Evolutionary conservation across 2,329 filamentous ascomycete genomes (phyloP).

Genomic region (Myotisia sp.): DNA sequence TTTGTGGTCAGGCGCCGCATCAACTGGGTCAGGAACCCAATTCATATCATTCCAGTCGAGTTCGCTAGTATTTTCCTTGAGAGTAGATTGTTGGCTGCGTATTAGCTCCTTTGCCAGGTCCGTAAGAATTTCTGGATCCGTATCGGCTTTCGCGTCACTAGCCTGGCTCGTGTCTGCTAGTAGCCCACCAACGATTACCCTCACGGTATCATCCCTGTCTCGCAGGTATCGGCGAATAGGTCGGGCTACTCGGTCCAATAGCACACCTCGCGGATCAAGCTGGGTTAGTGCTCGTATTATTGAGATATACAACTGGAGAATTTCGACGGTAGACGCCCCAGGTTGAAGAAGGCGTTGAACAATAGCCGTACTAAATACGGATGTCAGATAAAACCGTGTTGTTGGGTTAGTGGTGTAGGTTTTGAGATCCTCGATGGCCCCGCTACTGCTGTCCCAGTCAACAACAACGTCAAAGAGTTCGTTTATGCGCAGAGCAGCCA

Average conservation of each 20-base stretch:
- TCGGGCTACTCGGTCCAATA: conserved; percentile 52
- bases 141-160: conserved; percentile 13
- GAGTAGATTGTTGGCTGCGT: conserved; percentile 29
- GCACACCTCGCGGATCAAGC: conserved; percentile 50
- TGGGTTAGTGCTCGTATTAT: conserved; percentile 51
- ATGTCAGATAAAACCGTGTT: conserved; percentile 42
- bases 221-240: conserved; percentile 50
- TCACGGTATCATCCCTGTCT: conserved; percentile 51
- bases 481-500: conserved; percentile 42
- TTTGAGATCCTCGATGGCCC: conserved; percentile 47
- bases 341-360: conserved; percentile 45
- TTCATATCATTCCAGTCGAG: conserved; percentile 84
- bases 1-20: conserved; percentile 84
- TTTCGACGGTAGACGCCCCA: conserved; percentile 51
- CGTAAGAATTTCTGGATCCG: conserved; percentile 30
- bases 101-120: conserved; percentile 42
- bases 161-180: conserved; percentile 38
- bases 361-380: conserved; percentile 40
- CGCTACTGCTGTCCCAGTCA: conserved; percentile 44
- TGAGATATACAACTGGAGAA: conserved; percentile 53
- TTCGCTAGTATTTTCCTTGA: conserved; percentile 42
- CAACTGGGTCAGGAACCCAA: conserved; percentile 85
- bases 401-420: conserved; percentile 40
- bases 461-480: conserved; percentile 50
- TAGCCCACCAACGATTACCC: conserved; percentile 50